A percentile compares a stretch with the other conserved stretches of the same genome.
Evolutionary conservation across 1,284 basidiomycete genomes (phyloP).

Genomic region (Acaromyces ingoldii): DNA sequence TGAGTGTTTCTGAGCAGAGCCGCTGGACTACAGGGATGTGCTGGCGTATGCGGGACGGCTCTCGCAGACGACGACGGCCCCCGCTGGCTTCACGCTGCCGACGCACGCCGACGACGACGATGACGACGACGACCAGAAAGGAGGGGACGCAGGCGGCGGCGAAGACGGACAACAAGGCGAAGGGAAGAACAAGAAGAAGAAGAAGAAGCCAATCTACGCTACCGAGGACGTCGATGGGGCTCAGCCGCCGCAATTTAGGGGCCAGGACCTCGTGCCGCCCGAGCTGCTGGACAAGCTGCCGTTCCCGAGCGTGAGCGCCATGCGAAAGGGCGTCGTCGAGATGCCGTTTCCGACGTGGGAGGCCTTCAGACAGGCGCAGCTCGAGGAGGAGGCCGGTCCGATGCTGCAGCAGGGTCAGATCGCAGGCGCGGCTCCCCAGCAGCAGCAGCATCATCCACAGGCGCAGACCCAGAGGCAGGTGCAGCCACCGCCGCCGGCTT

Average conservation of each 20-base stretch:
- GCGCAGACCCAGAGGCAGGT: background rate
- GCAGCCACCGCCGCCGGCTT: background rate
- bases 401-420: background rate
- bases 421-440: background rate
- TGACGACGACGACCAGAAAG: background rate
- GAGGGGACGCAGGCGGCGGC: background rate
- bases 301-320: background rate
- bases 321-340: background rate
- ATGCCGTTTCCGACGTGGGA: background rate
- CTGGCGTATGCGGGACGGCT: background rate
- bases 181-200: too few relatives aligned
- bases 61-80: conserved; percentile 4
- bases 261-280: background rate
- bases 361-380: too few relatives aligned
- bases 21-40: background rate
- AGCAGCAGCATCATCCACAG: background rate
- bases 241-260: too few relatives aligned
- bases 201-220: too few relatives aligned
- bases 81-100: conserved; percentile 3
- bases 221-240: too few relatives aligned
- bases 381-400: background rate
- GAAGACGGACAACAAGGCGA: too few relatives aligned
- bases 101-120: background rate
- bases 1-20: background rate
- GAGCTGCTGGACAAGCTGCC: conserved; percentile 6